A percentile compares a stretch with the other conserved stretches of the same genome.
phyloP scores from a whole-genome alignment of 2,329 filamentous ascomycete genomes.

The Cadophora gregata region DNA sequence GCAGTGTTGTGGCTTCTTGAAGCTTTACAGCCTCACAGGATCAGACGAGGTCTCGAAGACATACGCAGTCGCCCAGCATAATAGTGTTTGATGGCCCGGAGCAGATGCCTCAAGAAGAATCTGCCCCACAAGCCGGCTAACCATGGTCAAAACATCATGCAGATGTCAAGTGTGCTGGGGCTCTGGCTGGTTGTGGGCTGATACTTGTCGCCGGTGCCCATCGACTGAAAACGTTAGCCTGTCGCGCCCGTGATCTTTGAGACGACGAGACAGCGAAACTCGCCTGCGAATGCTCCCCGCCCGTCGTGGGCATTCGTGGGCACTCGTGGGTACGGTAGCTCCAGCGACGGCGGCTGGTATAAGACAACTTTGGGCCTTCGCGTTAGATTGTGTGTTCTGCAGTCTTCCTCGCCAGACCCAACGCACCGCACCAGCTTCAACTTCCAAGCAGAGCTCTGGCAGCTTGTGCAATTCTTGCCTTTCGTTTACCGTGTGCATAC shows the following conservation, averaged over 20 bases:
- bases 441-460: constrained; percentile 54
- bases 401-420: constrained; percentile 43
- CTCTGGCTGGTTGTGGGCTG: constrained; percentile 16
- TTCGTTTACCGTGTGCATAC: constrained; percentile 35
- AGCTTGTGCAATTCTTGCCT: constrained; percentile 45
- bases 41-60: constrained; percentile 30
- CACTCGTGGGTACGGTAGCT: not conserved
- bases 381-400: constrained; percentile 29
- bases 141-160: constrained; percentile 37
- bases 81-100: constrained; percentile 36
- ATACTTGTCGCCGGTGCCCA: constrained; percentile 25
- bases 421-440: constrained; percentile 34
- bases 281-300: constrained; percentile 34
- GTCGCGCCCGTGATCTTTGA: constrained; percentile 39
- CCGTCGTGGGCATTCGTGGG: not conserved
- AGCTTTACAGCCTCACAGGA: constrained; percentile 27
- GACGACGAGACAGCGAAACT: constrained; percentile 39
- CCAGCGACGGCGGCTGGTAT: constrained; percentile 29
- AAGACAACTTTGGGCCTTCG: constrained; percentile 28
- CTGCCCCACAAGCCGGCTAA: constrained; percentile 12
- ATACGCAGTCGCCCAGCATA: constrained; percentile 12
- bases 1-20: constrained; percentile 14
- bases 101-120: constrained; percentile 21
- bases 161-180: constrained; percentile 24
- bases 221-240: constrained; percentile 42